Conservation (phyloP, 2,329 filamentous ascomycete species). For the Graphium sp. region DNA sequence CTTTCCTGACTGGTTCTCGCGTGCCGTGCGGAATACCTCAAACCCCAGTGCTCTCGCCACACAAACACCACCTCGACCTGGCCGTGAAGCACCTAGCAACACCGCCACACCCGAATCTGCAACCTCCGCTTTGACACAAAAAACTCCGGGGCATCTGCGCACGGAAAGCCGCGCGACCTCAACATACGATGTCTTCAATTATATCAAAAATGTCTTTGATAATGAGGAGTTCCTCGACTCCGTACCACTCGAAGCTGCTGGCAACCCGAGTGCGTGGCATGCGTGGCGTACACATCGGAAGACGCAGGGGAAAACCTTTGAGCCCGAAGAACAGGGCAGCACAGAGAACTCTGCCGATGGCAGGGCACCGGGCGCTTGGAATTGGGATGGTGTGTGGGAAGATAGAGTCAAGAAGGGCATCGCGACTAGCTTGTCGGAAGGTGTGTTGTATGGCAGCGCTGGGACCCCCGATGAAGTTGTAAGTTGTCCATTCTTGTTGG, state of each 20-base stretch:
- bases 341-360: slow-evolving; percentile 6
- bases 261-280: slow-evolving; percentile 85
- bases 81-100: slow-evolving; percentile 4
- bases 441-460: slow-evolving; percentile 55
- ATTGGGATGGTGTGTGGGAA: slow-evolving; percentile 96
- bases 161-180: slow-evolving; percentile 27
- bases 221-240: slow-evolving; percentile 61
- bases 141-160: slow-evolving; percentile 20
- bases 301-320: slow-evolving; percentile 23
- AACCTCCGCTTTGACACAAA: slow-evolving; percentile 1
- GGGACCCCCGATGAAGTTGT: slow-evolving; percentile 55
- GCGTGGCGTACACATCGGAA: slow-evolving; percentile 66
- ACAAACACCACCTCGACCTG: slow-evolving; percentile 4
- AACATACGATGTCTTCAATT: slow-evolving; percentile 55
- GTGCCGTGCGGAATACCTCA: slow-evolving; percentile 24
- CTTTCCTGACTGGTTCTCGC: slow-evolving; percentile 80
- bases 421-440: slow-evolving; percentile 59
- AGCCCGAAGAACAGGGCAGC: slow-evolving; percentile 2
- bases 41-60: slow-evolving; percentile 9
- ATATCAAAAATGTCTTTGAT: slow-evolving; percentile 70
- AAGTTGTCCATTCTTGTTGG: slow-evolving; percentile 14
- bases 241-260: slow-evolving; percentile 65
- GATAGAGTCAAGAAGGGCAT: slow-evolving; percentile 70
- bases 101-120: slow-evolving; percentile 1
- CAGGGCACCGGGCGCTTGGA: slow-evolving; percentile 70